These are phyloP conservation scores for Lippia alba DNA, from an alignment of 305 asterid genomes.

Conservation along the genomic window DNA sequence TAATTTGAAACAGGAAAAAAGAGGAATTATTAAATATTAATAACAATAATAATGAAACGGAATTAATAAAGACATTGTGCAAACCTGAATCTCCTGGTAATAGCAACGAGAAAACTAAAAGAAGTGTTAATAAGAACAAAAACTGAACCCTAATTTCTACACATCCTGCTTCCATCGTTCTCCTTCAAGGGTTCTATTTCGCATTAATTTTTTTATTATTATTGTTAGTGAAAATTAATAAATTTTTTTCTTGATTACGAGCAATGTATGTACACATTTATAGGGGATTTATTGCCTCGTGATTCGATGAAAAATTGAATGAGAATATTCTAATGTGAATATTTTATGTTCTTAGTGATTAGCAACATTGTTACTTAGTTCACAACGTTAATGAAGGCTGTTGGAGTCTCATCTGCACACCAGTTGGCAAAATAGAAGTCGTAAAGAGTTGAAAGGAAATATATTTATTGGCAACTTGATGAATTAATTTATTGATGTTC, in stretches of 20 bases:
- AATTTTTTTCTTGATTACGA: slow-evolving; percentile 20
- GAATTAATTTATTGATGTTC: background rate
- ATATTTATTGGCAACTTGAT: slow-evolving; percentile 3
- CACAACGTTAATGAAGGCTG: slow-evolving; percentile 26
- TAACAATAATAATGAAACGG: background rate
- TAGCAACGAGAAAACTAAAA: slow-evolving; percentile 31
- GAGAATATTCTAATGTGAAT: slow-evolving; percentile 40
- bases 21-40: too few species aligned
- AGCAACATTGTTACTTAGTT: slow-evolving; percentile 25
- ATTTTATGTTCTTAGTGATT: slow-evolving; percentile 36
- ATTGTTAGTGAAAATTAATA: background rate
- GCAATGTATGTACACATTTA: slow-evolving; percentile 32
- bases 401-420: slow-evolving; percentile 24
- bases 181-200: slow-evolving; percentile 10
- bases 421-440: slow-evolving; percentile 35
- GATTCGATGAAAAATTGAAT: slow-evolving; percentile 35
- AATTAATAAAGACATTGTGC: too few species aligned
- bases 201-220: background rate
- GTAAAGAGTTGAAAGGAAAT: background rate
- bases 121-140: slow-evolving; percentile 29
- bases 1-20: too few species aligned
- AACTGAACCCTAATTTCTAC: slow-evolving; percentile 16
- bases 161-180: slow-evolving; percentile 31
- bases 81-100: slow-evolving; percentile 42
- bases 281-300: slow-evolving; percentile 37